phyloP scores from a whole-genome alignment of 352 stramenopile genomes.

The Globisporangium megalacanthum region DNA sequence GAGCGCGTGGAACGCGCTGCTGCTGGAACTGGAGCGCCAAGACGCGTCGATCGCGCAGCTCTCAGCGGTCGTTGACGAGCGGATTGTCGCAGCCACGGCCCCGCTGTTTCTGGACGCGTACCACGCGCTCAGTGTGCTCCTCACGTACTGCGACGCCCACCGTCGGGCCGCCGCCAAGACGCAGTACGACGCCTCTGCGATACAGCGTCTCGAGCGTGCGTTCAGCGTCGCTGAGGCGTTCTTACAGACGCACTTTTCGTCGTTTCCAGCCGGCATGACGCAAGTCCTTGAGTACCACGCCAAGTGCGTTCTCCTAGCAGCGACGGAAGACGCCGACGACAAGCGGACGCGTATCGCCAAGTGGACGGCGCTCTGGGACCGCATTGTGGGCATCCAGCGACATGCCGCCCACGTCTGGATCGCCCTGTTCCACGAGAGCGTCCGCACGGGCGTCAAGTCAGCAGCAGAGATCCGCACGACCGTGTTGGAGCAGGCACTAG shows the following conservation, averaged over 20 bases:
- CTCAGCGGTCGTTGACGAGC: constrained; percentile 15
- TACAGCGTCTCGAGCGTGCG: constrained; percentile 20
- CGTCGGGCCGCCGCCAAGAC: constrained; percentile 19
- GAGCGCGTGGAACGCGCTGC: constrained; percentile 39
- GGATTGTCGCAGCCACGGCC: constrained; percentile 26
- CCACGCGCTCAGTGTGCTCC: constrained; percentile 40
- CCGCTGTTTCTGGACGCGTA: constrained; percentile 48
- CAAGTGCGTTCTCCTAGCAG: constrained; percentile 30
- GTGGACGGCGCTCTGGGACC: constrained; percentile 29
- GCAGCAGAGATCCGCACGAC: constrained; percentile 20
- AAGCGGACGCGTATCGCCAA: constrained; percentile 13
- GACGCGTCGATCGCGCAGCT: constrained; percentile 12
- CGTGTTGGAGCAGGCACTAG: constrained; percentile 36
- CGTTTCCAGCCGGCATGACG: constrained; percentile 24
- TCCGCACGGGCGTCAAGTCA: constrained; percentile 11
- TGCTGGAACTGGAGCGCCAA: constrained; percentile 45
- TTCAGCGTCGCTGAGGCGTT: constrained; percentile 32
- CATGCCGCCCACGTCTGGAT: constrained; percentile 34
- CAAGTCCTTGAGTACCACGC: constrained; percentile 42
- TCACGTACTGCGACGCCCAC: constrained; percentile 39
- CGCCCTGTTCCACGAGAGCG: constrained; percentile 37
- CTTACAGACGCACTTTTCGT: constrained; percentile 25
- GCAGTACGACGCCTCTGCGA: constrained; percentile 10
- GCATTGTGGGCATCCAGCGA: constrained; percentile 19
- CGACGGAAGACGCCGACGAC: not conserved